Percentiles rank a stretch among this genome's conserved stretches.
Conservation (phyloP, 1,139 yeast species). For the Kodamaea ohmeri region DNA sequence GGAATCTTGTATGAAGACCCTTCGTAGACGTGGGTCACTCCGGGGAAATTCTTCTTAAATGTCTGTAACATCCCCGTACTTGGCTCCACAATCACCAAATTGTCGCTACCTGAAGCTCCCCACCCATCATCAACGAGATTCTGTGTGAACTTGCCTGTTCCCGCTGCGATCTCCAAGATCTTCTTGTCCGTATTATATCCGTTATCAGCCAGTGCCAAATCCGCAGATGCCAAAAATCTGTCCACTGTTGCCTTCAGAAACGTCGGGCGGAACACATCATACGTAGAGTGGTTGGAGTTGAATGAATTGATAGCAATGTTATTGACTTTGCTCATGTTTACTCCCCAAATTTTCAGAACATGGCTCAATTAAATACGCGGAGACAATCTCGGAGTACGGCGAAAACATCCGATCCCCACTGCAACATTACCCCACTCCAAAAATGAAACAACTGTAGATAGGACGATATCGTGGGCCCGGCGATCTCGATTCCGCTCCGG, state of each 20-base stretch:
- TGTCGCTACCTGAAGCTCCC: constrained; percentile 18
- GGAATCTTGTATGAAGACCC: constrained; percentile 55
- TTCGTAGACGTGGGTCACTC: constrained; percentile 26
- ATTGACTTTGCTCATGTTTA: too few relatives aligned
- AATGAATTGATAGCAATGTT: constrained; percentile 45
- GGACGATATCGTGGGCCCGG: too few relatives aligned
- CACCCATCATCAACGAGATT: constrained; percentile 44
- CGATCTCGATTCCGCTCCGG: too few relatives aligned
- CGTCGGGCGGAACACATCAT: constrained; percentile 57
- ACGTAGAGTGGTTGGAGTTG: constrained; percentile 51
- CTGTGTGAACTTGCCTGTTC: constrained; percentile 65
- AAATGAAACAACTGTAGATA: too few relatives aligned
- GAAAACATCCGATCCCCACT: too few relatives aligned
- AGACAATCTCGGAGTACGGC: too few relatives aligned
- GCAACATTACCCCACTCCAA: too few relatives aligned
- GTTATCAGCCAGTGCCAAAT: constrained; percentile 21
- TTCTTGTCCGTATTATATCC: constrained; percentile 23
- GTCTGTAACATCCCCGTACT: constrained; percentile 56
- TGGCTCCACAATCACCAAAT: constrained; percentile 54
- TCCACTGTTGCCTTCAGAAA: constrained; percentile 48
- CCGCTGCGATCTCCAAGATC: constrained; percentile 59
- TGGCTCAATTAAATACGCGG: too few relatives aligned
- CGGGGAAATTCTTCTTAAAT: constrained; percentile 49
- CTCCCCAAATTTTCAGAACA: too few relatives aligned
- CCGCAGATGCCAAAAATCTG: constrained; percentile 40